These are phyloP conservation scores for Rostrohypoxylon terebratum DNA, from an alignment of 495 filamentous ascomycete genomes.

Conservation along the genomic window DNA sequence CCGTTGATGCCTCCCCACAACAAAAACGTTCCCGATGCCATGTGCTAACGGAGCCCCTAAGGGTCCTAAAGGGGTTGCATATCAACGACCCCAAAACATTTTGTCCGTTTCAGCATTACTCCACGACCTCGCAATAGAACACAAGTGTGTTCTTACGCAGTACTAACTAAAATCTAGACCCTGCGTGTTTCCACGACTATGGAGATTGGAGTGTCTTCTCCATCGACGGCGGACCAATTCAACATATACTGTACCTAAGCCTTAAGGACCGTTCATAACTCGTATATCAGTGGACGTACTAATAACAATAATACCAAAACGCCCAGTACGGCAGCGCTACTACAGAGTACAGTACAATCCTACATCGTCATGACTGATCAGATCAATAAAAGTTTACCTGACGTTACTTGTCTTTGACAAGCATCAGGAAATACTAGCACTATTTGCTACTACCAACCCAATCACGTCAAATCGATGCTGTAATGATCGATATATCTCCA, in stretches of 20 bases:
- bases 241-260: neutral
- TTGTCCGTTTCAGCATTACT: constrained; percentile 33
- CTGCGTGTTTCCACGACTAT: constrained; percentile 8
- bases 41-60: constrained; percentile 8
- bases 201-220: constrained; percentile 5
- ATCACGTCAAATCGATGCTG: constrained; percentile 19
- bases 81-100: constrained; percentile 23
- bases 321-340: neutral
- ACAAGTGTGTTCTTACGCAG: constrained; percentile 11
- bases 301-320: neutral
- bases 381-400: constrained; percentile 10
- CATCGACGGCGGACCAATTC: neutral
- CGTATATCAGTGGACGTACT: neutral
- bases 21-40: constrained; percentile 21
- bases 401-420: constrained; percentile 16
- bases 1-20: constrained; percentile 6
- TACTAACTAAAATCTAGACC: constrained; percentile 1
- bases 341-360: neutral
- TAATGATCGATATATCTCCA: constrained; percentile 31
- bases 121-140: constrained; percentile 31
- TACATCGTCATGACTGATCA: constrained; percentile 17
- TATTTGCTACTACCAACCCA: constrained; percentile 15
- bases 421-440: constrained; percentile 9
- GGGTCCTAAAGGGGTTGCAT: constrained; percentile 26
- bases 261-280: neutral